Conservation (phyloP, 192 early-diverging fungal species). For the Phycomyces blakesleeanus region DNA sequence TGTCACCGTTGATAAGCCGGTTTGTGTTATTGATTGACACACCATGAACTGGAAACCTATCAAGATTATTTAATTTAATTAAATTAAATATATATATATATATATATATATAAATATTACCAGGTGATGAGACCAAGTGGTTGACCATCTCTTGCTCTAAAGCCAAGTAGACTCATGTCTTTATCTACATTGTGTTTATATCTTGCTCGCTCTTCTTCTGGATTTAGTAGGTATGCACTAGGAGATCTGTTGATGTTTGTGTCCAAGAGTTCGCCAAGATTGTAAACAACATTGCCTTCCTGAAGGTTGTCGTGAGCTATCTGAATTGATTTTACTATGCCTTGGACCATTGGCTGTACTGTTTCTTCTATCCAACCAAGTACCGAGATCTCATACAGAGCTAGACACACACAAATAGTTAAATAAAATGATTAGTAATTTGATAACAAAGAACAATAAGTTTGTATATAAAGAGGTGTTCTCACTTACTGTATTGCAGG, state of each 20-base stretch:
- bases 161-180: conserved; percentile 27
- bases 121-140: conserved; percentile 28
- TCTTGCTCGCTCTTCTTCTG: conserved; percentile 15
- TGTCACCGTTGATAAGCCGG: conserved; percentile 29
- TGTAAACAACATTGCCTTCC: conserved; percentile 7
- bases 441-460: too few species aligned
- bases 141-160: conserved; percentile 8
- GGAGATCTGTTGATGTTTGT: conserved; percentile 34
- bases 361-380: conserved; percentile 31
- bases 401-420: conserved; percentile 11
- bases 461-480: too few species aligned
- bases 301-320: conserved; percentile 26
- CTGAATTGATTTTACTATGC: conserved; percentile 25
- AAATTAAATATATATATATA: too few species aligned
- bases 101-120: too few species aligned
- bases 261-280: conserved; percentile 23
- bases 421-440: not conserved
- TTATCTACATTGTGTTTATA: conserved; percentile 33
- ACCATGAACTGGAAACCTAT: conserved; percentile 33
- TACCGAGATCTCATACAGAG: conserved; percentile 26
- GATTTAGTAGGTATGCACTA: conserved; percentile 27
- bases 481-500: conserved; percentile 30
- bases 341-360: conserved; percentile 19
- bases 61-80: too few species aligned
- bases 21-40: conserved; percentile 33